These are phyloP conservation scores for Emydomyces testavorans DNA, from an alignment of 2,329 filamentous ascomycete genomes.

Conservation along the genomic window DNA sequence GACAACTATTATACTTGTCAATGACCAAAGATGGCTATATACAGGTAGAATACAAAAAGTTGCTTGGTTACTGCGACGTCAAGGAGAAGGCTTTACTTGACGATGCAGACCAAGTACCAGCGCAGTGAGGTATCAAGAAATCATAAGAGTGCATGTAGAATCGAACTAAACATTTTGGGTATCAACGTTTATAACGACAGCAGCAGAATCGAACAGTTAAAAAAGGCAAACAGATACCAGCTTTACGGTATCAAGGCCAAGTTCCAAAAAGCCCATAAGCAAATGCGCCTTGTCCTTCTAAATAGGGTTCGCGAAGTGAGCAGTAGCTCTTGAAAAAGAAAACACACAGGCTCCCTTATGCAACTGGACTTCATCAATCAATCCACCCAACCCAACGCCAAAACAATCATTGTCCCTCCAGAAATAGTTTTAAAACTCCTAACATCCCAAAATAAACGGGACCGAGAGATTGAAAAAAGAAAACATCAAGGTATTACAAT, in stretches of 20 bases:
- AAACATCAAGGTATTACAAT: not conserved
- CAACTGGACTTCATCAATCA: not conserved
- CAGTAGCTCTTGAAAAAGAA: not conserved
- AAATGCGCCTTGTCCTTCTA: conserved; percentile 8
- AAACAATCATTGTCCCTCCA: not conserved
- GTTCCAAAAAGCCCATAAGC: not conserved
- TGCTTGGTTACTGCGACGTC: not conserved
- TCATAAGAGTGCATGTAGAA: not conserved
- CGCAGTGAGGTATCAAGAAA: not conserved
- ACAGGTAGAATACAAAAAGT: not conserved
- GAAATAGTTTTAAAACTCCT: not conserved
- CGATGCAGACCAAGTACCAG: too few relatives aligned
- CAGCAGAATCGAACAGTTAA: not conserved
- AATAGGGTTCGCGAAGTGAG: not conserved
- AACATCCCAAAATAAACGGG: not conserved
- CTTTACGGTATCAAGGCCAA: not conserved
- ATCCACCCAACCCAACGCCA: conserved; percentile 1
- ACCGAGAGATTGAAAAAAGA: not conserved
- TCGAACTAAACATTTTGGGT: conserved; percentile 2
- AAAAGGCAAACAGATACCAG: not conserved
- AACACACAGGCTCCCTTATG: conserved; percentile 3
- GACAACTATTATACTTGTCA: too few relatives aligned
- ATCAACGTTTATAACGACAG: conserved; percentile 4
- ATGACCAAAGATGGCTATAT: not conserved
- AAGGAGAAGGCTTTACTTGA: too few relatives aligned